Conservation (phyloP, 108 stramenopile species). For the Schizochytrium sp. region DNA sequence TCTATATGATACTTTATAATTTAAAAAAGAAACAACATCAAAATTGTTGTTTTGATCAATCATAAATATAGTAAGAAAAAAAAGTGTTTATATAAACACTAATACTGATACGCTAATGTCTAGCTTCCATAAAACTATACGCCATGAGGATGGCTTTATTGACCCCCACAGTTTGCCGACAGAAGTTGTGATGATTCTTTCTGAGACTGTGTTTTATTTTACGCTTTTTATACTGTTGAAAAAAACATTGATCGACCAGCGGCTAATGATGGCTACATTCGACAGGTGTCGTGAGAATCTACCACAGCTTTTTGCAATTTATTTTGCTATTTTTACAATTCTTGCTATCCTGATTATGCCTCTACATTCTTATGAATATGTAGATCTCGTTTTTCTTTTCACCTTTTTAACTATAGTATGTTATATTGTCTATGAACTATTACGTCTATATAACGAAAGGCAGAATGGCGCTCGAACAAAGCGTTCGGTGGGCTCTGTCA, state of each 20-base stretch:
- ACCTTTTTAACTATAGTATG: background rate
- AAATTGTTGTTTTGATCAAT: too few relatives aligned
- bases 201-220: background rate
- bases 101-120: too few relatives aligned
- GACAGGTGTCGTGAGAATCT: background rate
- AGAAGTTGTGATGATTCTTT: background rate
- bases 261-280: background rate
- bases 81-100: too few relatives aligned
- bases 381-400: background rate
- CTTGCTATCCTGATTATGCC: background rate
- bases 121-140: too few relatives aligned
- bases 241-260: background rate
- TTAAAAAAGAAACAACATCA: too few relatives aligned
- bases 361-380: background rate
- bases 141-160: background rate
- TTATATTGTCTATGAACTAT: background rate
- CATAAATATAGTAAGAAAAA: too few relatives aligned
- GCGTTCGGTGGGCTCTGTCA: too few relatives aligned
- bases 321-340: constrained; percentile 11
- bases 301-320: background rate
- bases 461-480: too few relatives aligned
- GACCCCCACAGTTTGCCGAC: background rate
- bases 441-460: too few relatives aligned
- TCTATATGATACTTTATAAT: too few relatives aligned
- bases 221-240: background rate